phyloP scores from a whole-genome alignment of 1,139 yeast species.

The Suzukiozyma palmioleophila region DNA sequence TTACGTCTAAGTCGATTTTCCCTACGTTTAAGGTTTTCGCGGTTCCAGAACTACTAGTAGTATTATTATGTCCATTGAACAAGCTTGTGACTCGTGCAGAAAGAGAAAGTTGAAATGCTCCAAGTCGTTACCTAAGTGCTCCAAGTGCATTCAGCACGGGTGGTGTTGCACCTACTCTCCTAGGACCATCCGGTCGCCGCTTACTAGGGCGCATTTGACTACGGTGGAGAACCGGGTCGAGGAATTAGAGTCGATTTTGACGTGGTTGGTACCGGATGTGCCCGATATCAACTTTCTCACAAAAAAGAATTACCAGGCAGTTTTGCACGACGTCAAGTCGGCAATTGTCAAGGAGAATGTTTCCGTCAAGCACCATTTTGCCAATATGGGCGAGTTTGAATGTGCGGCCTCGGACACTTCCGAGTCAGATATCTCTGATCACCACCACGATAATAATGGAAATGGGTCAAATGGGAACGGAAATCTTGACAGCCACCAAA shows the following conservation, averaged over 20 bases:
- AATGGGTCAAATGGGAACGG: not conserved
- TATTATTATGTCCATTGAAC: constrained; percentile 26
- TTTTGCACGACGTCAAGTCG: constrained; percentile 10
- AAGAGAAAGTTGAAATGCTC: constrained; percentile 55
- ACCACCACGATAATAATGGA: constrained; percentile 4
- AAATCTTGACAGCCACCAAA: not conserved
- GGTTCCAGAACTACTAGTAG: not conserved
- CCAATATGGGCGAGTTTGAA: constrained; percentile 1
- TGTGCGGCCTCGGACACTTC: not conserved
- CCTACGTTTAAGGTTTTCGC: not conserved
- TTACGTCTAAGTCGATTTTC: not conserved
- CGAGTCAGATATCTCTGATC: constrained; percentile 5
- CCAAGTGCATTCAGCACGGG: constrained; percentile 66
- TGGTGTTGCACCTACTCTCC: constrained; percentile 82
- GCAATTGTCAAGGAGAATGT: not conserved
- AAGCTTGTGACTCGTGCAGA: constrained; percentile 58
- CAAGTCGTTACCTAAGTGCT: constrained; percentile 68
- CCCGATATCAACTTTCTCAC: constrained; percentile 14
- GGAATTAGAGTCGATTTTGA: constrained; percentile 50
- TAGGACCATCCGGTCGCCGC: constrained; percentile 69
- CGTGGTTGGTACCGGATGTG: constrained; percentile 28
- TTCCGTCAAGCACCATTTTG: not conserved
- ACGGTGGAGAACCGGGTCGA: constrained; percentile 64
- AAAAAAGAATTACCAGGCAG: constrained; percentile 18
- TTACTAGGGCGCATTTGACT: constrained; percentile 77